Evolutionary conservation across 495 filamentous ascomycete species (phyloP).

Genomic region (Pyrenula aspistea): DNA sequence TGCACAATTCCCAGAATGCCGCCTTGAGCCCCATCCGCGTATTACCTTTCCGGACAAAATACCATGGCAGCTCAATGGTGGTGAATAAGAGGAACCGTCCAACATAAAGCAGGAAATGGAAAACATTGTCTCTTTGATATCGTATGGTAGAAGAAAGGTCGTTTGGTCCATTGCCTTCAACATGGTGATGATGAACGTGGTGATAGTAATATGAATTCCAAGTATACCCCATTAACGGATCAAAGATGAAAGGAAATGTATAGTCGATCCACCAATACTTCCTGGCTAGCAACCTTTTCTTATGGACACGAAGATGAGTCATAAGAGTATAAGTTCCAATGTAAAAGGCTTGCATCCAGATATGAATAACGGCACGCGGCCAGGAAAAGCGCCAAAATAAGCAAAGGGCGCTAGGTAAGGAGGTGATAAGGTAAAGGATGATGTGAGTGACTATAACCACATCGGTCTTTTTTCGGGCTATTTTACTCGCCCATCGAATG

Average conservation of each 20-base stretch:
- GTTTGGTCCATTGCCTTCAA: constrained; percentile 67
- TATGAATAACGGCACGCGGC: constrained; percentile 51
- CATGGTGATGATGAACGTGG: constrained; percentile 76
- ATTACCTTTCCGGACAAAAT: constrained; percentile 52
- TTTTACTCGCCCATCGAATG: constrained; percentile 32
- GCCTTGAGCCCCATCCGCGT: constrained; percentile 34
- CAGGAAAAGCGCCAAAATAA: constrained; percentile 54
- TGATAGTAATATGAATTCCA: constrained; percentile 80
- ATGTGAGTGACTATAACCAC: constrained; percentile 71
- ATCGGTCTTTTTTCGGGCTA: constrained; percentile 51
- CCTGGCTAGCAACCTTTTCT: constrained; percentile 50
- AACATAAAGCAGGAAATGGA: constrained; percentile 55
- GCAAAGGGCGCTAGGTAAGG: constrained; percentile 51
- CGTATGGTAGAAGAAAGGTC: constrained; percentile 66
- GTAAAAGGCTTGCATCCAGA: constrained; percentile 47
- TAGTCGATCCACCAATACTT: constrained; percentile 40
- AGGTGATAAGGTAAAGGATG: constrained; percentile 55
- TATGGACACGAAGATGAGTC: constrained; percentile 77
- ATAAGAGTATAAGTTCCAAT: constrained; percentile 65
- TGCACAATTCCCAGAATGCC: constrained; percentile 42
- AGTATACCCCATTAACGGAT: constrained; percentile 70
- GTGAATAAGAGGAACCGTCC: constrained; percentile 58
- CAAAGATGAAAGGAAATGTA: constrained; percentile 58
- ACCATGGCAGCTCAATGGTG: constrained; percentile 64
- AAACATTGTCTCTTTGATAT: constrained; percentile 57